phyloP scores from a whole-genome alignment of 106 monocot genomes.

The Allium fistulosum region DNA sequence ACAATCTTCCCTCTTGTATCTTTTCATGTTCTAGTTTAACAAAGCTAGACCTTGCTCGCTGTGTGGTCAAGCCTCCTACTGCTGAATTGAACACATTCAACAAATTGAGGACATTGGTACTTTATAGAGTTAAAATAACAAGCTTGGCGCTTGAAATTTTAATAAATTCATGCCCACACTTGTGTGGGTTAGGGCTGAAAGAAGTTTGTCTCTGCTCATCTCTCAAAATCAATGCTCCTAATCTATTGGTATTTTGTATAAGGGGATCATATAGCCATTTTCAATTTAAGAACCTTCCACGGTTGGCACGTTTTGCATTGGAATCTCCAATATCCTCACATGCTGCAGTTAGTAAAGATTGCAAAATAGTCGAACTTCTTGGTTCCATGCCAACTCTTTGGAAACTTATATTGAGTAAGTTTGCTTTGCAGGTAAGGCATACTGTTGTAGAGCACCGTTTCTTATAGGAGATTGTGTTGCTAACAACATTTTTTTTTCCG shows the following conservation, averaged over 20 bases:
- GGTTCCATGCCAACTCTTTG: too few relatives aligned
- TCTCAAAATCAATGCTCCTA: too few relatives aligned
- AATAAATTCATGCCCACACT: background rate
- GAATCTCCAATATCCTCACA: too few relatives aligned
- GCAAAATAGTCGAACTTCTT: too few relatives aligned
- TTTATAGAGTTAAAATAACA: background rate
- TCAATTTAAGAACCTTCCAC: too few relatives aligned
- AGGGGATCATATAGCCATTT: too few relatives aligned
- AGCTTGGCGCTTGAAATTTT: background rate
- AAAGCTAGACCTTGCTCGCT: background rate
- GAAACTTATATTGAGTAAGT: background rate
- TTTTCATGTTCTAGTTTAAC: background rate
- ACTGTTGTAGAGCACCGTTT: background rate
- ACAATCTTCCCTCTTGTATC: slow-evolving; percentile 1
- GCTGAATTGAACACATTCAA: slow-evolving; percentile 1
- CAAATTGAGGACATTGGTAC: background rate
- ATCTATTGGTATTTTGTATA: too few relatives aligned
- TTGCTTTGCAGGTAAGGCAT: background rate
- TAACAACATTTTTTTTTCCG: background rate
- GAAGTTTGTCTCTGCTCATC: background rate
- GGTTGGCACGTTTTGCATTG: too few relatives aligned
- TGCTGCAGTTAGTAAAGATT: too few relatives aligned
- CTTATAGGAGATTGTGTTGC: too few relatives aligned
- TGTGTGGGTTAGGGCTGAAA: too few relatives aligned
- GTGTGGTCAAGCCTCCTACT: background rate